Base-by-base conservation (phyloP, 2,329 filamentous ascomycete genomes). In the Arthrobotrys sphaeroides region DNA sequence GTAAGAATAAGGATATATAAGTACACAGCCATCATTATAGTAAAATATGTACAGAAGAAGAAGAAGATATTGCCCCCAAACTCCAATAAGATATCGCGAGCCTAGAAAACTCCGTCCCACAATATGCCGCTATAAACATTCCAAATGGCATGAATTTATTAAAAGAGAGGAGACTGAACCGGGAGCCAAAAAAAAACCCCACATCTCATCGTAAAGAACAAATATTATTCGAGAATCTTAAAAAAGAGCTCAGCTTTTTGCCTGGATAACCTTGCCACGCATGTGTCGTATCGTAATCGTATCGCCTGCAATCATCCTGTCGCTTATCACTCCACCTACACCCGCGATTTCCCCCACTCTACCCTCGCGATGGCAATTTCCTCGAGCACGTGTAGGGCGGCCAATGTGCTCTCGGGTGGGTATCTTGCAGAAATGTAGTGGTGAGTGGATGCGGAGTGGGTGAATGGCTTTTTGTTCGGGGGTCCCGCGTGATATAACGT, bases 391-490 rank as follows among this genome's bases (percentile, higher is more conserved):
- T 78, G 57, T 45, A 68, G 28, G 59, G 61, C 55, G 61, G 74
- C 40, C 67, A 73, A 36, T 57, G 61, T 47, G 65, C 64, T 77
- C 60, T 78, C 64, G 20, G 66, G 69, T 36, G 78, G 78, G 67
- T 78, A 79, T 36, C 78, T 72, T 64, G 75, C 77, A 26, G 78
- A 78, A 42, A 79, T 53, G 55, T 79, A 79, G 61, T 73, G 78
- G 45, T 79, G 74, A 20, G 69, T 79, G 16, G 77, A 74, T 53
- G 77, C 77, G 7, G 70, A 74, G 42, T 79, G 78, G 45, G 68
- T 62, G 61, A 79, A 79, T 62, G 76, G 74, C 20, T 78, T 79
- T 59, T 57, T 51, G 13, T 74, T 60, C 42, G 67, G 60, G 26
- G 72, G 66, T 22, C 72, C 64, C 42, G 72, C 60, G 33, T 74